These are phyloP conservation scores for Alternaria sp. DNA, from an alignment of 2,329 filamentous ascomycete genomes.

Conservation along the genomic window DNA sequence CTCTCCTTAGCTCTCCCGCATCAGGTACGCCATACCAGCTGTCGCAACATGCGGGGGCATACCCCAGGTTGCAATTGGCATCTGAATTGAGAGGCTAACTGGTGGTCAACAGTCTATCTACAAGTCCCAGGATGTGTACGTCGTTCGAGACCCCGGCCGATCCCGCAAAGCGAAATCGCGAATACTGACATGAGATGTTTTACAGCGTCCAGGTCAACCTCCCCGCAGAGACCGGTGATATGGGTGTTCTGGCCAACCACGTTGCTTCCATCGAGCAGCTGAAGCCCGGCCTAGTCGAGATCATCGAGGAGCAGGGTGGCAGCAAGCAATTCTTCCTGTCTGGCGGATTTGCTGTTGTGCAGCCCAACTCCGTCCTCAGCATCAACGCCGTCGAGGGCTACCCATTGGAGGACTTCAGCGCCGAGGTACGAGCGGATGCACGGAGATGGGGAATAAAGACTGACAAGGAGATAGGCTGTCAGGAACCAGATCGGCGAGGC, in stretches of 20 bases:
- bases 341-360: slow-evolving; percentile 94
- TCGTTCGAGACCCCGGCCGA: slow-evolving; percentile 44
- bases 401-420: slow-evolving; percentile 93
- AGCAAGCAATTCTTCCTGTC: slow-evolving; percentile 99
- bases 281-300: slow-evolving; percentile 93
- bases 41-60: slow-evolving; percentile 7
- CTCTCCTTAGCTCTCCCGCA: slow-evolving; percentile 97
- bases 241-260: slow-evolving; percentile 99
- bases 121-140: slow-evolving; percentile 74
- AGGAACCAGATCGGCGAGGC: slow-evolving; percentile 90
- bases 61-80: neutral
- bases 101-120: slow-evolving; percentile 64
- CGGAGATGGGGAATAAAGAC: neutral
- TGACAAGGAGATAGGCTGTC: slow-evolving; percentile 64
- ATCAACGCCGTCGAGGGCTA: slow-evolving; percentile 98
- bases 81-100: slow-evolving; percentile 30
- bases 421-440: slow-evolving; percentile 61
- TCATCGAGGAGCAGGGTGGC: slow-evolving; percentile 88
- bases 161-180: slow-evolving; percentile 23
- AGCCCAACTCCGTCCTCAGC: slow-evolving; percentile 92
- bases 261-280: slow-evolving; percentile 98
- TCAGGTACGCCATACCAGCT: slow-evolving; percentile 73
- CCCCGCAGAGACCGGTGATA: slow-evolving; percentile 95
- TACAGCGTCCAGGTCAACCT: slow-evolving; percentile 96
- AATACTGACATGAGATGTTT: slow-evolving; percentile 37